These are phyloP conservation scores for Terfezia claveryi DNA, from an alignment of 495 filamentous ascomycete species.

Conservation along the genomic window DNA sequence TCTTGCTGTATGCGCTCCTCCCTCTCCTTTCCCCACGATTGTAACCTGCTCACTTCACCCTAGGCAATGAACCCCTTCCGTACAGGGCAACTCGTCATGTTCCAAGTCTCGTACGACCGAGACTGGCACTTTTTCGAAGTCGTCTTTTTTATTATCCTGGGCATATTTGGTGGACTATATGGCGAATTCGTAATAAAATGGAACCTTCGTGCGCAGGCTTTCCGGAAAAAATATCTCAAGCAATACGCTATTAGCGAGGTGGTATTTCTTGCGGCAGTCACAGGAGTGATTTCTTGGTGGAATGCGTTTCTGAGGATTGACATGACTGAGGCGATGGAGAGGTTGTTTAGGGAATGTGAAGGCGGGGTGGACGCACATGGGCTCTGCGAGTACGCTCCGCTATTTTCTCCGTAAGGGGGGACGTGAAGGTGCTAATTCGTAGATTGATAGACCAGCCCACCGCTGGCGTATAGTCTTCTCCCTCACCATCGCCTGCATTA, in stretches of 20 bases:
- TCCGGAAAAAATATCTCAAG: conserved; percentile 80
- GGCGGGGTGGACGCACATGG: conserved; percentile 79
- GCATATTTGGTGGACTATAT: conserved; percentile 85
- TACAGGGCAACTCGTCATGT: conserved; percentile 98
- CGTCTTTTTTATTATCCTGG: conserved; percentile 76
- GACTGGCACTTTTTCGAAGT: conserved; percentile 96
- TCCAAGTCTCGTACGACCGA: conserved; percentile 88
- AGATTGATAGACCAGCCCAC: conserved; percentile 24
- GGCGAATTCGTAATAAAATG: conserved; percentile 97
- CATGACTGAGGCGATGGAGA: conserved; percentile 99
- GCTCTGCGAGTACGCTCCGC: conserved; percentile 44
- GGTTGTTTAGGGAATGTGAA: conserved; percentile 86
- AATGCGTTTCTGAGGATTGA: conserved; percentile 93
- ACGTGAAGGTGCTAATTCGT: no score
- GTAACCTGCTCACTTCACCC: neutral
- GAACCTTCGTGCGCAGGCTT: conserved; percentile 78
- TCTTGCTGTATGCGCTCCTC: conserved; percentile 36
- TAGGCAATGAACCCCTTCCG: conserved; percentile 86
- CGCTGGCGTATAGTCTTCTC: conserved; percentile 65
- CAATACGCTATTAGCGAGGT: conserved; percentile 77
- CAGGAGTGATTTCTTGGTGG: conserved; percentile 81
- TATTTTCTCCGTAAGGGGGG: neutral
- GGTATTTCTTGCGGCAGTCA: conserved; percentile 56
- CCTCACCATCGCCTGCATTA: conserved; percentile 53
- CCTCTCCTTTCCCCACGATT: neutral